Evolutionary conservation across 768 basidiomycete genomes (phyloP).

Genomic region (Pleurotus giganteus): DNA sequence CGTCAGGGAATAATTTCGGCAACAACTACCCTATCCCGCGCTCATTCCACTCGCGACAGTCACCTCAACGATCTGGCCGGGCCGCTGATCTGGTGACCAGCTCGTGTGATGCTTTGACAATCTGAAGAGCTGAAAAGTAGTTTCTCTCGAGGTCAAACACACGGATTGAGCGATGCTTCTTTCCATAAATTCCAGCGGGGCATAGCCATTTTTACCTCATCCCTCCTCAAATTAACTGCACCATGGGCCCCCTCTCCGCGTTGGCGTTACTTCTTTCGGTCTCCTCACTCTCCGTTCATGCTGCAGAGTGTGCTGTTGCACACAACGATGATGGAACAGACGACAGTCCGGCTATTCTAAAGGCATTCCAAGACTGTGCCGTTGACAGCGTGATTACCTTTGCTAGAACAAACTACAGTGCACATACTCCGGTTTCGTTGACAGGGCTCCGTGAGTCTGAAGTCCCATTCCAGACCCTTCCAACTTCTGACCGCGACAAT

Average conservation of each 20-base stretch:
- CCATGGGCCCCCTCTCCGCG: slow-evolving; percentile 2
- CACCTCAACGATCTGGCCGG: not conserved
- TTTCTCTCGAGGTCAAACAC: not conserved
- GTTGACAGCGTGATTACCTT: slow-evolving; percentile 33
- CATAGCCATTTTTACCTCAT: not conserved
- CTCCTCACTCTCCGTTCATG: slow-evolving; percentile 2
- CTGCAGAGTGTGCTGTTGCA: slow-evolving; percentile 24
- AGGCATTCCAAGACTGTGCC: slow-evolving; percentile 33
- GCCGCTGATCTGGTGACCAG: slow-evolving; percentile 8
- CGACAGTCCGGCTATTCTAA: slow-evolving; percentile 32
- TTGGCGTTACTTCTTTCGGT: not conserved
- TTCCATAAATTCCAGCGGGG: not conserved
- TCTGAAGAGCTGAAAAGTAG: not conserved
- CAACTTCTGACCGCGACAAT: not conserved
- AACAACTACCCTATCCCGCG: not conserved
- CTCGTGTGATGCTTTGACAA: slow-evolving; percentile 4
- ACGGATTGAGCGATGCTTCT: slow-evolving; percentile 7
- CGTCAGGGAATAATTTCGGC: not conserved
- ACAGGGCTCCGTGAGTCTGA: slow-evolving; percentile 25
- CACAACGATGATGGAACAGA: slow-evolving; percentile 28
- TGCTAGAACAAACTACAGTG: slow-evolving; percentile 31
- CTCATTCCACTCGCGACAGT: not conserved
- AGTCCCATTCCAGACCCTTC: not conserved
- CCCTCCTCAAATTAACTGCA: not conserved
- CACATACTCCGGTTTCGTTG: slow-evolving; percentile 33